Evolutionary conservation across 1,139 yeast species (phyloP).

Genomic region (Blastobotrys persicus): DNA sequence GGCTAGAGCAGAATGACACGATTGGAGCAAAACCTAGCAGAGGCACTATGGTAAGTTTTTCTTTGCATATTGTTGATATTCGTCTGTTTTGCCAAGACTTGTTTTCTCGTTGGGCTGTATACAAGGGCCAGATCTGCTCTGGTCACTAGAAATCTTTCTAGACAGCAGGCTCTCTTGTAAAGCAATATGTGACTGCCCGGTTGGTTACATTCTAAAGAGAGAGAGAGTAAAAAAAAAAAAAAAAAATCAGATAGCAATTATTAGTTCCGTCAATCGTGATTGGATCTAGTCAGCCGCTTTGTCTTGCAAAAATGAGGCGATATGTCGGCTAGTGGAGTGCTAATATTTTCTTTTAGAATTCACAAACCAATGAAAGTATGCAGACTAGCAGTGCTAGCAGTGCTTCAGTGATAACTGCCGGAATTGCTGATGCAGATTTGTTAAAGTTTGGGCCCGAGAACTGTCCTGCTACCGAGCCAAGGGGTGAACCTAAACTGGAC

Average conservation of each 20-base stretch:
- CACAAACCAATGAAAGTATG: not conserved
- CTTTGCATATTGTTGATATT: not conserved
- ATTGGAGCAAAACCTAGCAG: constrained; percentile 3
- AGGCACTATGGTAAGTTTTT: constrained; percentile 4
- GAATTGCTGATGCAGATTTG: not conserved
- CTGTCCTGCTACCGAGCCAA: constrained; percentile 14
- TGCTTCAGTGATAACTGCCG: not conserved
- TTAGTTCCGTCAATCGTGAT: not conserved
- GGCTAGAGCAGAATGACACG: not conserved
- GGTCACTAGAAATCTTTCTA: too few relatives aligned
- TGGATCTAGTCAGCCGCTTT: not conserved
- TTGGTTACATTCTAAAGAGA: too few relatives aligned
- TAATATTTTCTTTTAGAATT: not conserved
- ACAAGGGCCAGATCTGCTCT: too few relatives aligned
- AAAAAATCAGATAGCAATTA: too few relatives aligned
- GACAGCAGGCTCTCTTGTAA: too few relatives aligned
- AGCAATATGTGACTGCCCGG: too few relatives aligned
- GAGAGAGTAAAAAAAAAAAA: too few relatives aligned
- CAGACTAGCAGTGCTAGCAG: not conserved
- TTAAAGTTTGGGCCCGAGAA: constrained; percentile 3
- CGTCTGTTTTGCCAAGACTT: not conserved
- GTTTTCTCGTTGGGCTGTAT: not conserved
- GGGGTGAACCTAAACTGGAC: constrained; percentile 41
- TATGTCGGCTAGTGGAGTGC: too few relatives aligned
- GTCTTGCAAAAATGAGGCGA: not conserved